A percentile compares a stretch with the other conserved stretches of the same genome.
phyloP scores from a whole-genome alignment of 169 alveolate genomes.

The Cryptosporidium xiaoi region DNA sequence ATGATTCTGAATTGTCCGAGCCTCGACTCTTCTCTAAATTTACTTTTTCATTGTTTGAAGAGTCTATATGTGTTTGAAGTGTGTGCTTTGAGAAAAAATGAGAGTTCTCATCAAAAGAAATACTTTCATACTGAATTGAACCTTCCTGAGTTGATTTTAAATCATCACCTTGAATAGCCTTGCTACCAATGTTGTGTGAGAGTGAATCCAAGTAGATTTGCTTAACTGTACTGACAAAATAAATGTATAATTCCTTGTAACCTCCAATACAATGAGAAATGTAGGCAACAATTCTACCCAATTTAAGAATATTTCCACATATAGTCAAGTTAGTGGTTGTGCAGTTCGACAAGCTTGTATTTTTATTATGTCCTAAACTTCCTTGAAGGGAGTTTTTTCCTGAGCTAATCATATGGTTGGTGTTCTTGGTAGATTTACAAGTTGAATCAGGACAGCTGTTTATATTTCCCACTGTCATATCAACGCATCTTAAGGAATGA shows the following conservation, averaged over 20 bases:
- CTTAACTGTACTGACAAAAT: conserved; percentile 31
- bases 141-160: neutral
- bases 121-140: neutral
- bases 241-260: conserved; percentile 42
- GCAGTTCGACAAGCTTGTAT: neutral
- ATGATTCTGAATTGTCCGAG: neutral
- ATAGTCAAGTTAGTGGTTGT: neutral
- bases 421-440: neutral
- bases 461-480: neutral
- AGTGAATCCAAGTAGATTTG: conserved; percentile 60
- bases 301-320: conserved; percentile 53
- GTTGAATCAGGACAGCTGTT: conserved; percentile 1
- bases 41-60: neutral
- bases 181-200: conserved; percentile 11
- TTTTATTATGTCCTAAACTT: neutral
- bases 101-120: neutral
- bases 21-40: neutral
- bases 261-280: conserved; percentile 66
- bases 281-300: conserved; percentile 63
- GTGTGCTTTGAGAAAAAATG: too few relatives aligned
- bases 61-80: neutral
- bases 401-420: neutral
- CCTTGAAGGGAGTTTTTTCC: neutral
- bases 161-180: neutral
- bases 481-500: neutral